Percentiles rank a stretch among this genome's conserved stretches.
Conservation (phyloP, 768 basidiomycete genomes). For the Leccinum arenicola region DNA sequence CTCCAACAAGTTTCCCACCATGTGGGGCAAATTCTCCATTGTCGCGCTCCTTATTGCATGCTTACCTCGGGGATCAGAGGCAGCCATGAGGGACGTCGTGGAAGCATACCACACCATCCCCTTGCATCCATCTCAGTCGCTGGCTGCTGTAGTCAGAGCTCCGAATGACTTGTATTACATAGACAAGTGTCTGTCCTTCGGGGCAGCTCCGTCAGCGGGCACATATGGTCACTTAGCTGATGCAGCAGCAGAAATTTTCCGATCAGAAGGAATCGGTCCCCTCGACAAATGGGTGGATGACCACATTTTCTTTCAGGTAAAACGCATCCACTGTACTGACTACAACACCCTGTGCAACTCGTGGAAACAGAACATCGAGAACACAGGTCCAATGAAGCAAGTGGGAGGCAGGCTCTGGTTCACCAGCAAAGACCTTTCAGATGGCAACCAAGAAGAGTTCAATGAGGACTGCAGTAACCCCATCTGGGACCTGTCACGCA, state of each 20-base stretch:
- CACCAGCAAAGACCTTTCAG: not conserved
- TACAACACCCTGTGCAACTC: too few species aligned
- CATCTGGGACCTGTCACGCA: not conserved
- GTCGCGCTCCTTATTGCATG: not conserved
- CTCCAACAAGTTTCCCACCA: not conserved
- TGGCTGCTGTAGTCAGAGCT: not conserved
- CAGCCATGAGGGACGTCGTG: not conserved
- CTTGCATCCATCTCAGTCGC: not conserved
- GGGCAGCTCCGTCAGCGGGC: not conserved
- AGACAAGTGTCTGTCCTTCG: not conserved
- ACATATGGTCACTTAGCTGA: not conserved
- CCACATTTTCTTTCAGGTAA: not conserved
- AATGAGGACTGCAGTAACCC: not conserved
- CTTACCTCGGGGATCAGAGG: not conserved
- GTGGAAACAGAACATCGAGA: not conserved
- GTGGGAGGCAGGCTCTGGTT: not conserved
- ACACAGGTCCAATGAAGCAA: not conserved
- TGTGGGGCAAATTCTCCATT: not conserved
- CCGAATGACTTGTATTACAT: not conserved
- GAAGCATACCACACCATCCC: not conserved
- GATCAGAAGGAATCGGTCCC: not conserved
- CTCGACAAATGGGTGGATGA: not conserved
- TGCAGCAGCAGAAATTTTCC: not conserved
- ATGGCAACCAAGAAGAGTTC: not conserved
- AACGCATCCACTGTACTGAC: too few species aligned